Evolutionary conservation across 768 basidiomycete genomes (phyloP).

Genomic region (Boletus rufocinnamomeus): DNA sequence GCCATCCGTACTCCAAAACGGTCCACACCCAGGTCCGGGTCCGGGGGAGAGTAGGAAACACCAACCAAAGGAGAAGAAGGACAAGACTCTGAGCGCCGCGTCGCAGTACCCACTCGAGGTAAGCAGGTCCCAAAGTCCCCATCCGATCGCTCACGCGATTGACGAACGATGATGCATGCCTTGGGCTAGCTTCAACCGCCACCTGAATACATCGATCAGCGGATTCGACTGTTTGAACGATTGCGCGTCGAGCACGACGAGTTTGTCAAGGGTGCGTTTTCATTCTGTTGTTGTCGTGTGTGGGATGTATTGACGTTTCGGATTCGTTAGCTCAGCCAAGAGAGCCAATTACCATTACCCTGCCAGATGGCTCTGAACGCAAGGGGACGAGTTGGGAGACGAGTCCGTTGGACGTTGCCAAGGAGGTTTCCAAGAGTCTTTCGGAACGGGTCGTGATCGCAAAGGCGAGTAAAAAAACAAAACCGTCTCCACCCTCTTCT

Average conservation of each 20-base stretch:
- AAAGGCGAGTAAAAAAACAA: conserved; percentile 57
- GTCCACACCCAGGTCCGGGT: conserved; percentile 38
- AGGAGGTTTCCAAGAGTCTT: conserved; percentile 81
- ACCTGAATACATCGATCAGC: conserved; percentile 86
- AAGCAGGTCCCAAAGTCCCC: neutral
- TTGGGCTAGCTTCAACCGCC: conserved; percentile 63
- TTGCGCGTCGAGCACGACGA: conserved; percentile 83
- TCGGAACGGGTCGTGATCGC: conserved; percentile 91
- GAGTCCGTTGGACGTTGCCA: conserved; percentile 87
- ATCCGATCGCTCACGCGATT: neutral
- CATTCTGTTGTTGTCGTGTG: too few species aligned
- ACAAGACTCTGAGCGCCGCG: conserved; percentile 31
- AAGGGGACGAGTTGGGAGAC: conserved; percentile 94
- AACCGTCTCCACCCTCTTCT: conserved; percentile 12
- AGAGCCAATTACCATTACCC: conserved; percentile 77
- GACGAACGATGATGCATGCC: conserved; percentile 31
- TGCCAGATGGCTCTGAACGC: conserved; percentile 84
- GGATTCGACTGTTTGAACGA: conserved; percentile 87
- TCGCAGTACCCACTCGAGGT: conserved; percentile 69
- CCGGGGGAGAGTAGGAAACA: conserved; percentile 38
- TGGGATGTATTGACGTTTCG: neutral
- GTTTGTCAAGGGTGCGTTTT: conserved; percentile 66
- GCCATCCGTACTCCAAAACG: conserved; percentile 46
- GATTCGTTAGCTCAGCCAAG: conserved; percentile 62
- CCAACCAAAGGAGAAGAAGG: conserved; percentile 47